Percentiles rank a stretch among this genome's conserved stretches.
phyloP scores from a whole-genome alignment of 768 basidiomycete species.

The Peribolospora baueri region DNA sequence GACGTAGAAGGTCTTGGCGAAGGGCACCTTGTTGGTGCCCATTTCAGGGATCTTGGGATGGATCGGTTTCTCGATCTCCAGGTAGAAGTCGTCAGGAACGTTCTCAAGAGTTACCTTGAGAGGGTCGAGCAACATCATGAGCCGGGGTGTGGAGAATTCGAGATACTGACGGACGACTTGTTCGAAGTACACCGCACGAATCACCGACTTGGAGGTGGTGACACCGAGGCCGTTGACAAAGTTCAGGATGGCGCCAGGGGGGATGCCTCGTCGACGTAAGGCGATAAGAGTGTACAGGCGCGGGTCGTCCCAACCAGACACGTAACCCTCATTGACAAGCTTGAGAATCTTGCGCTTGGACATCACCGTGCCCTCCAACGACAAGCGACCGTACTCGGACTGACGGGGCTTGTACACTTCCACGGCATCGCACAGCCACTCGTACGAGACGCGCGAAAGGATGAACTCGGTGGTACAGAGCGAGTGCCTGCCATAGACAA shows the following conservation, averaged over 20 bases:
- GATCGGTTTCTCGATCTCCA: conserved; percentile 66
- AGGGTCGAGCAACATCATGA: conserved; percentile 75
- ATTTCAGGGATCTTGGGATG: conserved; percentile 83
- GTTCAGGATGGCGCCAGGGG: conserved; percentile 79
- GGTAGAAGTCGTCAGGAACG: conserved; percentile 55
- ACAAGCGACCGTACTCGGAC: conserved; percentile 85
- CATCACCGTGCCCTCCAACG: conserved; percentile 78
- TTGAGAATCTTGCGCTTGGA: conserved; percentile 86
- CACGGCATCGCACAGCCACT: conserved; percentile 96
- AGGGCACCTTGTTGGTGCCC: conserved; percentile 55
- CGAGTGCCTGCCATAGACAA: conserved; percentile 43
- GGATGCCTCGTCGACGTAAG: conserved; percentile 76
- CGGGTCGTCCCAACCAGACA: conserved; percentile 90
- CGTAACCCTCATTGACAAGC: conserved; percentile 61
- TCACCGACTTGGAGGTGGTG: conserved; percentile 56
- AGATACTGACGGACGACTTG: conserved; percentile 68
- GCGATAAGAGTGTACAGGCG: conserved; percentile 91
- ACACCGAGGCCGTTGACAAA: conserved; percentile 91
- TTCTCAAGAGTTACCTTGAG: conserved; percentile 81
- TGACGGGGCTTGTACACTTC: conserved; percentile 92
- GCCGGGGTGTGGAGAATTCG: conserved; percentile 60
- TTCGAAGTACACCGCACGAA: conserved; percentile 73
- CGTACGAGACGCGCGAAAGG: conserved; percentile 83
- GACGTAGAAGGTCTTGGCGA: conserved; percentile 74
- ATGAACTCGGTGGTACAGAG: conserved; percentile 92